Percentiles rank a stretch among this genome's conserved stretches.
These are phyloP conservation scores for Pachyrhizus erosus DNA, from an alignment of 306 rosid genomes.

Conservation along the genomic window DNA sequence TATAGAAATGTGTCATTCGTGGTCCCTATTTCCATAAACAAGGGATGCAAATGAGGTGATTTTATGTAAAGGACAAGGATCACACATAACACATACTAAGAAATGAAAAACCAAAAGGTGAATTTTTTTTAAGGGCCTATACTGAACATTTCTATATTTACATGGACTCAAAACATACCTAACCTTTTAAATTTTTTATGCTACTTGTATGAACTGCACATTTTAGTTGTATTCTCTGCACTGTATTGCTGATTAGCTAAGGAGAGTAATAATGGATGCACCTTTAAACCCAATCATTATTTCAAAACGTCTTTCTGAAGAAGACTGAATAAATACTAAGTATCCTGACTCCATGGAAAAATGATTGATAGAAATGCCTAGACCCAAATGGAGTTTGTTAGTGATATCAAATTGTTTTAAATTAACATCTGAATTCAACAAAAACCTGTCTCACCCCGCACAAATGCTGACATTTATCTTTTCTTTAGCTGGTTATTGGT, in stretches of 20 bases:
- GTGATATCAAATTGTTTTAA: slow-evolving; percentile 4
- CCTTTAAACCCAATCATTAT: neutral
- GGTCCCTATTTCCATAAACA: neutral
- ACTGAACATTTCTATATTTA: neutral
- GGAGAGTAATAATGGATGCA: slow-evolving; percentile 13
- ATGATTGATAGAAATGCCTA: neutral
- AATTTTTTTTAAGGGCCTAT: neutral
- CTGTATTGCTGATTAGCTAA: neutral
- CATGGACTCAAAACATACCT: neutral
- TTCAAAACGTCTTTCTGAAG: neutral
- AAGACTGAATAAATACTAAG: slow-evolving; percentile 5
- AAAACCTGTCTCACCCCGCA: neutral
- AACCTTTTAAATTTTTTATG: neutral
- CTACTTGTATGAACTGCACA: neutral
- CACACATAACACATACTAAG: neutral
- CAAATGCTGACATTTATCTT: slow-evolving; percentile 20
- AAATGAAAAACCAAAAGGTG: neutral
- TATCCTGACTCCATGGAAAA: neutral
- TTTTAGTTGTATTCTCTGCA: neutral
- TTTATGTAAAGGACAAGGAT: neutral
- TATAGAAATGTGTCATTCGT: too few relatives aligned
- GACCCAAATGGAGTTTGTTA: neutral
- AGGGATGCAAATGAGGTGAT: neutral
- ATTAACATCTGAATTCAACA: slow-evolving; percentile 6
- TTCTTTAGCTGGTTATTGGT: slow-evolving; percentile 9